These are phyloP conservation scores for Gymnopus androsaceus DNA, from an alignment of 1,284 basidiomycete genomes.

Conservation along the genomic window DNA sequence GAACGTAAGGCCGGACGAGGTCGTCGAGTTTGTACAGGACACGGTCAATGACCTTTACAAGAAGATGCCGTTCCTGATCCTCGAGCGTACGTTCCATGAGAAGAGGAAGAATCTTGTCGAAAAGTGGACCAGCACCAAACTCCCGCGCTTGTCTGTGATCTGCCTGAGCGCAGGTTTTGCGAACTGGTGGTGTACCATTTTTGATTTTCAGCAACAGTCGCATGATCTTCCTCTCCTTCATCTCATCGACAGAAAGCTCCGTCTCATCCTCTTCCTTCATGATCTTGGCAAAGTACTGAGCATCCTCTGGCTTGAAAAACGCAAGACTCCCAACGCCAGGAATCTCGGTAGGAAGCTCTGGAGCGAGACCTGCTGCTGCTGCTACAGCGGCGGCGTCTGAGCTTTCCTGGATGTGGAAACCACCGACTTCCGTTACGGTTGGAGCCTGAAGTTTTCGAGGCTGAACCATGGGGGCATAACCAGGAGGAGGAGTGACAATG, in stretches of 20 bases:
- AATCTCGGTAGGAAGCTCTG: conserved; percentile 97
- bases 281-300: conserved; percentile 97
- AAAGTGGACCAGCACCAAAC: conserved; percentile 97
- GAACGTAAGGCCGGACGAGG: conserved; percentile 97
- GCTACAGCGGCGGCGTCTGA: conserved; percentile 85
- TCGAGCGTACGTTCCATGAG: conserved; percentile 99
- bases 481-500: conserved; percentile 92
- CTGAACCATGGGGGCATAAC: conserved; percentile 84
- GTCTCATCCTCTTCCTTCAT: conserved; percentile 94
- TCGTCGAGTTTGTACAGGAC: conserved; percentile 99
- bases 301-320: conserved; percentile 98
- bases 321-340: conserved; percentile 96
- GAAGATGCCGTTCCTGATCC: conserved; percentile 96
- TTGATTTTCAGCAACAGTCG: conserved; percentile 99
- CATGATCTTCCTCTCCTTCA: conserved; percentile 99
- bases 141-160: conserved; percentile 99
- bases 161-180: conserved; percentile 97
- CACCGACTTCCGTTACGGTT: conserved; percentile 71
- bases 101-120: conserved; percentile 97
- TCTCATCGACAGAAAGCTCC: conserved; percentile 93
- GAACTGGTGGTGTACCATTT: conserved; percentile 97
- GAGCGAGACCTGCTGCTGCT: conserved; percentile 88
- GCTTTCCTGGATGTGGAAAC: conserved; percentile 96
- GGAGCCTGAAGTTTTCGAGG: conserved; percentile 80
- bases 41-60: conserved; percentile 99